phyloP scores from a whole-genome alignment of 2,329 filamentous ascomycete species.

The Acephala macrosclerotiorum region DNA sequence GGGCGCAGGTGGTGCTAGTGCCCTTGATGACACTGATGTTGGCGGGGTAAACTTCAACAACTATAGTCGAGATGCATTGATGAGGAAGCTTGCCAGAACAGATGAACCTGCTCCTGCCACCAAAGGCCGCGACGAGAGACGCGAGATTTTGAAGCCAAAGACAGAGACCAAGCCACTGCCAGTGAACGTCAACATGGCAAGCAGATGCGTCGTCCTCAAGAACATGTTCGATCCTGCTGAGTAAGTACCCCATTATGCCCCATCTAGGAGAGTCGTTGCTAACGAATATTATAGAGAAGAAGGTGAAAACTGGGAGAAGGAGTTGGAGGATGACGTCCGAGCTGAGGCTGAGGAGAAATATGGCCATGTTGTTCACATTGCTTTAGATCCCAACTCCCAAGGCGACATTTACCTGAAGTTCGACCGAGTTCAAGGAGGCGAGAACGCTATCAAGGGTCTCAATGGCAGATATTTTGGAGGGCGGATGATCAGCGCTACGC shows the following conservation, averaged over 20 bases:
- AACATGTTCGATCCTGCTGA: constrained; percentile 95
- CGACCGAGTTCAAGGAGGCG: constrained; percentile 90
- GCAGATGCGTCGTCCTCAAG: constrained; percentile 90
- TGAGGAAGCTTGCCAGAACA: constrained; percentile 97
- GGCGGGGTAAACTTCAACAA: constrained; percentile 99
- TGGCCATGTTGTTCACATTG: constrained; percentile 96
- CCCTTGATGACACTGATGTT: constrained; percentile 96
- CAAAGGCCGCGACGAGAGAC: constrained; percentile 64
- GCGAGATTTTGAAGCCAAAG: constrained; percentile 78
- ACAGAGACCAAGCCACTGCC: constrained; percentile 80
- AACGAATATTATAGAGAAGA: constrained; percentile 71
- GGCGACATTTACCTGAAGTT: constrained; percentile 99
- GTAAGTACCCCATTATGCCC: constrained; percentile 63
- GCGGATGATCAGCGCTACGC: constrained; percentile 89
- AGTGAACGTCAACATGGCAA: constrained; percentile 89
- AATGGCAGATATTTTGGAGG: constrained; percentile 97
- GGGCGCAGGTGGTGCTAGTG: constrained; percentile 85
- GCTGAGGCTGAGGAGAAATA: constrained; percentile 94
- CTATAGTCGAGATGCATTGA: constrained; percentile 97
- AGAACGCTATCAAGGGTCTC: constrained; percentile 97
- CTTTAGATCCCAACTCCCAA: constrained; percentile 89
- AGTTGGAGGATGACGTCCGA: constrained; percentile 92
- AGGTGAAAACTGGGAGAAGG: constrained; percentile 88
- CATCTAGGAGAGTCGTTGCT: constrained; percentile 36
- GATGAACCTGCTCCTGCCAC: constrained; percentile 76